Percentiles rank a stretch among this genome's conserved stretches.
Evolutionary conservation across 1,284 basidiomycete genomes (phyloP).

Genomic region (Trametes hirsuta): DNA sequence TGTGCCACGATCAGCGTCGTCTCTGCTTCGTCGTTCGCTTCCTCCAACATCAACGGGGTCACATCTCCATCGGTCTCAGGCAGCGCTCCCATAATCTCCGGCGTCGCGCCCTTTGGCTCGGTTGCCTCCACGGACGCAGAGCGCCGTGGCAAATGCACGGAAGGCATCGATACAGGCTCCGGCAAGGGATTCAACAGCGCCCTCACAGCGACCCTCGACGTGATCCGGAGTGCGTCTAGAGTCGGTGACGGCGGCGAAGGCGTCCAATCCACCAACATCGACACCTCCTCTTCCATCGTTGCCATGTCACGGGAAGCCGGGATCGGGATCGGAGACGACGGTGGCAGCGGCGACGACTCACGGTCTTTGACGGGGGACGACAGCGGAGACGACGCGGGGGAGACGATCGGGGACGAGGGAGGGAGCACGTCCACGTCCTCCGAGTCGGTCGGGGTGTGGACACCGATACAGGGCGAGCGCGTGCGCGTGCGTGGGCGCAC

Average conservation of each 20-base stretch:
- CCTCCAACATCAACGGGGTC: constrained; percentile 4
- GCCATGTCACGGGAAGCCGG: constrained; percentile 4
- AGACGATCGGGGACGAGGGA: constrained; percentile 16
- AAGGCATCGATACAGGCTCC: not conserved
- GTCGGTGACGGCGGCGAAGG: constrained; percentile 25
- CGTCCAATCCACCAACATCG: constrained; percentile 1
- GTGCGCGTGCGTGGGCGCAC: constrained; percentile 12
- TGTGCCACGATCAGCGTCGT: not conserved
- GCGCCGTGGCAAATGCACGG: not conserved
- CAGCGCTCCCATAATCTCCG: not conserved
- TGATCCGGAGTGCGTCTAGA: constrained; percentile 20
- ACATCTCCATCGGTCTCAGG: constrained; percentile 7
- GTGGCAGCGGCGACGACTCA: constrained; percentile 3
- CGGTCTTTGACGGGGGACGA: not conserved
- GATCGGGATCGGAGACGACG: constrained; percentile 17
- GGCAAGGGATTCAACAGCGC: constrained; percentile 19
- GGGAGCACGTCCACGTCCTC: constrained; percentile 11
- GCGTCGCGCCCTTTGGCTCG: not conserved
- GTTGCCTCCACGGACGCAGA: not conserved
- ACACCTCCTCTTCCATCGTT: not conserved
- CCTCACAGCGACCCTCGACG: constrained; percentile 16
- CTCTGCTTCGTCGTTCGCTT: not conserved
- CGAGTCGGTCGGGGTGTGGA: not conserved
- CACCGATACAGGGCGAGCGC: not conserved
- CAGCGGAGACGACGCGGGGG: constrained; percentile 10